Evolutionary conservation across 495 filamentous ascomycete genomes (phyloP).

Genomic region (Penicillium canariense): DNA sequence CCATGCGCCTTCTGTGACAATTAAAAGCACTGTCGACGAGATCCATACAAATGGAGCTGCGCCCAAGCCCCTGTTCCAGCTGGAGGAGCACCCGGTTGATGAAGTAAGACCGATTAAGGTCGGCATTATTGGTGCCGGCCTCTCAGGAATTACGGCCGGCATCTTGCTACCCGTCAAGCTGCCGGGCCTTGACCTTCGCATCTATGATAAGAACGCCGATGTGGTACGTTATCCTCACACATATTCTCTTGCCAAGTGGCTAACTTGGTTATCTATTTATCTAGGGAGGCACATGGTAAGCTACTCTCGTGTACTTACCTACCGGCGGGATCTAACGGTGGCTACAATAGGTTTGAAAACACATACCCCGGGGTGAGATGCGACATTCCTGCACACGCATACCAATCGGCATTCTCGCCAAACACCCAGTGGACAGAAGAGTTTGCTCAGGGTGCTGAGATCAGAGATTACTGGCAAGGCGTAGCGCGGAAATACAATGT

Average conservation of each 20-base stretch:
- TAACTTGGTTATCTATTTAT: neutral
- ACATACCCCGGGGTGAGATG: slow-evolving; percentile 58
- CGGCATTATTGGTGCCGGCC: slow-evolving; percentile 52
- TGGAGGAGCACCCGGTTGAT: slow-evolving; percentile 45
- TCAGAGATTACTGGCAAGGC: slow-evolving; percentile 62
- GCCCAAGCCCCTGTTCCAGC: slow-evolving; percentile 18
- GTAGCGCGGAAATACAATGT: slow-evolving; percentile 61
- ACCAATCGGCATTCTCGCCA: slow-evolving; percentile 63
- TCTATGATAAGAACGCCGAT: slow-evolving; percentile 56
- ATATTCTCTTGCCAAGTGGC: neutral
- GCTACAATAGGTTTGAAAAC: slow-evolving; percentile 47
- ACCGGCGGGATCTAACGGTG: neutral
- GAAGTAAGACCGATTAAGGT: slow-evolving; percentile 45
- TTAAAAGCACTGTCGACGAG: slow-evolving; percentile 10
- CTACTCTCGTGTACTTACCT: neutral
- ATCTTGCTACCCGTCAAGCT: slow-evolving; percentile 49
- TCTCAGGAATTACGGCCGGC: slow-evolving; percentile 50
- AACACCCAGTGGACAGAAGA: slow-evolving; percentile 66
- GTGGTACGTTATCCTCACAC: slow-evolving; percentile 37
- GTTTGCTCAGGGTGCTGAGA: slow-evolving; percentile 63
- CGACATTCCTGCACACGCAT: slow-evolving; percentile 71
- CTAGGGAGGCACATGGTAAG: slow-evolving; percentile 52
- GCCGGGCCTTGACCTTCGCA: slow-evolving; percentile 49
- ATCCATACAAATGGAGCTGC: neutral
- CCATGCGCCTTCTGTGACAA: slow-evolving; percentile 17